These are phyloP conservation scores for Entomortierella chlamydospora DNA, from an alignment of 192 early-diverging fungal genomes.

Conservation along the genomic window DNA sequence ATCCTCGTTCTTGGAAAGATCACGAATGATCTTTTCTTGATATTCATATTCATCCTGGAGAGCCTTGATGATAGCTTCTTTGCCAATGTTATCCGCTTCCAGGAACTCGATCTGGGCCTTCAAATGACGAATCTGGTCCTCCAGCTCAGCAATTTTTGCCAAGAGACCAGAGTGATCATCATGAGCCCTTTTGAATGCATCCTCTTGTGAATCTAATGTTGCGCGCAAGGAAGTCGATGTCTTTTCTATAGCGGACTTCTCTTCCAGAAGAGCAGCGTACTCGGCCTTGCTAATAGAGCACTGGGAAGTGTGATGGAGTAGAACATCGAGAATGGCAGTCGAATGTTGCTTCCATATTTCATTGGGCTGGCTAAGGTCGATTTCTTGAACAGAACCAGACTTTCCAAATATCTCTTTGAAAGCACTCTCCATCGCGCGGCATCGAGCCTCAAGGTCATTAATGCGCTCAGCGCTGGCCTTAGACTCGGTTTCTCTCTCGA, in stretches of 20 bases:
- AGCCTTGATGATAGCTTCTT: slow-evolving; percentile 43
- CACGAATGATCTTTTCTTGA: slow-evolving; percentile 43
- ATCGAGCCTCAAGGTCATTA: slow-evolving; percentile 18
- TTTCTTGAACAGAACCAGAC: slow-evolving; percentile 13
- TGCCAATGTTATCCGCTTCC: slow-evolving; percentile 50
- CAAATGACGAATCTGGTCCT: slow-evolving; percentile 28
- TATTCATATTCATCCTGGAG: slow-evolving; percentile 48
- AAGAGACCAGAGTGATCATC: slow-evolving; percentile 19
- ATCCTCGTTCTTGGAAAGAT: slow-evolving; percentile 49
- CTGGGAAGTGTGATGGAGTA: slow-evolving; percentile 2
- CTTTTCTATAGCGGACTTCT: background rate
- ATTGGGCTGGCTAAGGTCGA: background rate
- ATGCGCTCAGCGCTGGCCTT: slow-evolving; percentile 10
- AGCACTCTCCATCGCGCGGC: slow-evolving; percentile 21
- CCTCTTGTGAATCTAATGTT: slow-evolving; percentile 12
- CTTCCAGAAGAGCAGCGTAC: slow-evolving; percentile 17
- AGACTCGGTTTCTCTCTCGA: slow-evolving; percentile 7
- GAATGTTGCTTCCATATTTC: slow-evolving; percentile 25
- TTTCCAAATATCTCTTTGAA: slow-evolving; percentile 24
- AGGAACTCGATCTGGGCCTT: slow-evolving; percentile 37
- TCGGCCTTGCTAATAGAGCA: slow-evolving; percentile 38
- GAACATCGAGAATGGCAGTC: slow-evolving; percentile 8
- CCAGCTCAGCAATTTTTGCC: slow-evolving; percentile 42
- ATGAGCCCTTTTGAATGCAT: slow-evolving; percentile 1
- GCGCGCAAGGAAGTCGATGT: background rate